Conservation (phyloP, 495 filamentous ascomycete genomes). For the Neurospora sp. region DNA sequence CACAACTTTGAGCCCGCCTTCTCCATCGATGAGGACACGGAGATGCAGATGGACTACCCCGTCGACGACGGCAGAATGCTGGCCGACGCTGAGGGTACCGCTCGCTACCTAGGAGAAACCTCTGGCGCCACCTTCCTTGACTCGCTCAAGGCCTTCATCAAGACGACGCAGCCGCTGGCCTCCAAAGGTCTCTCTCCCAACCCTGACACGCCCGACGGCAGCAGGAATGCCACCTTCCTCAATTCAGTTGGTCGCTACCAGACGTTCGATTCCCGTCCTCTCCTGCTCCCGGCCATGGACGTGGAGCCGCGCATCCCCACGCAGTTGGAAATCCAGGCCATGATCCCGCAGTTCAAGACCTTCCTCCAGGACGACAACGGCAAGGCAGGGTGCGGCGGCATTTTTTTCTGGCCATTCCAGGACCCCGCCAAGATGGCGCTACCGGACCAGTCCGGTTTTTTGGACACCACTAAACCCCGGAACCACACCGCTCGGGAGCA, state of each 20-base stretch:
- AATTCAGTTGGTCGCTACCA: slow-evolving; percentile 26
- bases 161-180: slow-evolving; percentile 10
- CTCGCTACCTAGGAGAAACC: slow-evolving; percentile 28
- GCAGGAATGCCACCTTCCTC: slow-evolving; percentile 11
- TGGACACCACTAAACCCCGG: neutral
- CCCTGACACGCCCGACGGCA: neutral
- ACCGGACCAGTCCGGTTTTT: neutral
- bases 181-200: slow-evolving; percentile 1
- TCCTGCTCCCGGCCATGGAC: slow-evolving; percentile 9
- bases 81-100: slow-evolving; percentile 21
- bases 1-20: neutral
- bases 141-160: slow-evolving; percentile 26
- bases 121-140: slow-evolving; percentile 32
- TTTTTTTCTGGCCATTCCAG: slow-evolving; percentile 27
- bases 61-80: slow-evolving; percentile 22
- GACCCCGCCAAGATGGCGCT: slow-evolving; percentile 7
- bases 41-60: slow-evolving; percentile 1
- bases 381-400: slow-evolving; percentile 19
- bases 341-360: slow-evolving; percentile 16
- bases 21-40: slow-evolving; percentile 6
- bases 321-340: slow-evolving; percentile 10
- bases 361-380: slow-evolving; percentile 25
- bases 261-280: slow-evolving; percentile 30
- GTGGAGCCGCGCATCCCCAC: slow-evolving; percentile 20
- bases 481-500: neutral